Percentiles rank a stretch among this genome's conserved stretches.
Conservation (phyloP, 2,329 filamentous ascomycete species). For the Hymenoscyphus scutula region DNA sequence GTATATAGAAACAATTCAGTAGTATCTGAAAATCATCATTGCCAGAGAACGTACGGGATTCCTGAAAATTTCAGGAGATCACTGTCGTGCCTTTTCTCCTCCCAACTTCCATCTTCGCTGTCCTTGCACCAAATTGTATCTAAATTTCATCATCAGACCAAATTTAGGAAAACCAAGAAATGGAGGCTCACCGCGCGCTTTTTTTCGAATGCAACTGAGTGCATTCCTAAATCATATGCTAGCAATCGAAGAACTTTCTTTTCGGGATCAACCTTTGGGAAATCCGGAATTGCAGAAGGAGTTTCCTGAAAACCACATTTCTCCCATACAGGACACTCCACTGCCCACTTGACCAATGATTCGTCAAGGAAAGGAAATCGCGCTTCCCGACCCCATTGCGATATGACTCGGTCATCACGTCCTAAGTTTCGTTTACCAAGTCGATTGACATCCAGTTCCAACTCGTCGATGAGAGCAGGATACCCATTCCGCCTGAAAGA, state of each 20-base stretch:
- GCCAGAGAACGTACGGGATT: conserved; percentile 39
- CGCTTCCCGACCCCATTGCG: conserved; percentile 84
- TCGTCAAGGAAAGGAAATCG: conserved; percentile 93
- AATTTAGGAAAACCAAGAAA: not conserved
- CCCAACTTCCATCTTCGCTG: conserved; percentile 76
- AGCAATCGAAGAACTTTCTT: conserved; percentile 80
- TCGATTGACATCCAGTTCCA: conserved; percentile 79
- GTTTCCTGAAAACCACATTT: conserved; percentile 77
- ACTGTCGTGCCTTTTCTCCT: conserved; percentile 67
- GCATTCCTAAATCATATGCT: conserved; percentile 71
- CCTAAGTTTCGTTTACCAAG: conserved; percentile 94
- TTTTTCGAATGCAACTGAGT: conserved; percentile 74
- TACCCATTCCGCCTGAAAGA: conserved; percentile 72
- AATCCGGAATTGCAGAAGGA: conserved; percentile 28
- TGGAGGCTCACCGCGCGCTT: conserved; percentile 73
- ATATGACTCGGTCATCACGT: conserved; percentile 86
- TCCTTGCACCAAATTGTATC: conserved; percentile 81
- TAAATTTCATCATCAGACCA: conserved; percentile 33
- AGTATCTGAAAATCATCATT: conserved; percentile 75
- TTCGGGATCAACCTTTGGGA: conserved; percentile 61
- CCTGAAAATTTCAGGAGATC: conserved; percentile 42
- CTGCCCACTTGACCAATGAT: conserved; percentile 75
- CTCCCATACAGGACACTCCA: conserved; percentile 70
- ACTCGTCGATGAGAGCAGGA: conserved; percentile 70
- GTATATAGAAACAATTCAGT: conserved; percentile 53